Evolutionary conservation across 768 basidiomycete genomes (phyloP).

Genomic region (Lactarius akahatsu): DNA sequence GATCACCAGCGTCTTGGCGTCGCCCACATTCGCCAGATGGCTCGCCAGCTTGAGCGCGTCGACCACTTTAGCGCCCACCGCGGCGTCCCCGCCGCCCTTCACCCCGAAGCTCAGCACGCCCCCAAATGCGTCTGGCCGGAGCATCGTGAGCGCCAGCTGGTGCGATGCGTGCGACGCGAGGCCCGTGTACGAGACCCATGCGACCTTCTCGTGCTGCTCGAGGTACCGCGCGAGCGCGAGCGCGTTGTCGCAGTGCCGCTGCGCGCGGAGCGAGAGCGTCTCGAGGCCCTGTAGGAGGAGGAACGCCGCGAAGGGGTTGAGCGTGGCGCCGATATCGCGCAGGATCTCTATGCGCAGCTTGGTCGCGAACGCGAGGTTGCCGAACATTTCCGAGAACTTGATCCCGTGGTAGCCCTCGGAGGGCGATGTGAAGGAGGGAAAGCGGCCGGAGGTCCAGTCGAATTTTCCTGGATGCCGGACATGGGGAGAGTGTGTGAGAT

Average conservation of each 20-base stretch:
- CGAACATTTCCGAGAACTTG: slow-evolving; percentile 65
- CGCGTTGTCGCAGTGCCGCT: slow-evolving; percentile 71
- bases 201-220: slow-evolving; percentile 59
- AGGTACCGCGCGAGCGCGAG: slow-evolving; percentile 65
- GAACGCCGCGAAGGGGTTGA: slow-evolving; percentile 75
- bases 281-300: slow-evolving; percentile 77
- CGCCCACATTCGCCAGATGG: slow-evolving; percentile 72
- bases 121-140: slow-evolving; percentile 59
- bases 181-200: slow-evolving; percentile 81
- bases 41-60: slow-evolving; percentile 71
- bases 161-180: slow-evolving; percentile 62
- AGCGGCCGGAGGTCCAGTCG: slow-evolving; percentile 70
- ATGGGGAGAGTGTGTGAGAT: neutral
- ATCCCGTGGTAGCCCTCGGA: slow-evolving; percentile 76
- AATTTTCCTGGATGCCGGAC: slow-evolving; percentile 53
- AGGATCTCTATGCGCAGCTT: slow-evolving; percentile 64
- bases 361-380: slow-evolving; percentile 58
- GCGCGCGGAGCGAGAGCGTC: slow-evolving; percentile 67
- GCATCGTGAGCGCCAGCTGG: slow-evolving; percentile 51
- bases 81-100: slow-evolving; percentile 51
- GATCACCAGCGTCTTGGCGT: slow-evolving; percentile 79
- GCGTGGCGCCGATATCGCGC: slow-evolving; percentile 62
- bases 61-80: slow-evolving; percentile 56
- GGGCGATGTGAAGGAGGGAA: slow-evolving; percentile 73
- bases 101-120: slow-evolving; percentile 80